Evolutionary conservation across 202 grass and related monocot genomes (phyloP), one percentile per base, ranked within the genome.

Genomic region (Saccharum hybrid): DNA sequence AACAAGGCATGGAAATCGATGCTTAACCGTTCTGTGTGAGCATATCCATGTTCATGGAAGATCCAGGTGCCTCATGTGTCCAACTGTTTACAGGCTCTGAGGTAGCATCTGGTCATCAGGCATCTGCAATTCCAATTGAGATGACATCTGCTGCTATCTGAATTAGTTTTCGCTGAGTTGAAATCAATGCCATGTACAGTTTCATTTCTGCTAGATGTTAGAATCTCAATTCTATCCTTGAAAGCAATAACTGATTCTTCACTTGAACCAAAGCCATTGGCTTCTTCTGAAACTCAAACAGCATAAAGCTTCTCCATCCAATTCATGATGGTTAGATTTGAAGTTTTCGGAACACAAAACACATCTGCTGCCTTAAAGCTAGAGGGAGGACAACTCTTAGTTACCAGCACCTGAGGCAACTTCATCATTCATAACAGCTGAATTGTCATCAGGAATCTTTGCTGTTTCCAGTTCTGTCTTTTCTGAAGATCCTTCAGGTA

Each of bases 201-300:
- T 73, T 39, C 23, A 69, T 75, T 65, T 49, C 26, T 48, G 15
- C n/a, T 64, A 66, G 65, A 77, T 72, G 66, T 16, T 63, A 64
- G 66, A 66, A 49, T 57, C 64, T 76, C 37, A 34, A 19, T n/a
- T 61, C 62, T 5, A 19, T 18, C 43, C 76, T n/a, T 77, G 15
- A 23, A 23, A 59, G 6, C 14, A n/a, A 28, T 40, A 76, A 57
- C 37, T 22, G 37, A 13, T 66, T 78, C 43, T 3, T 78, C 21
- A 6, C 16, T 60, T 1, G 1, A 77, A 23, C 21, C 28, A 33
- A 78, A 65, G 15, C 15, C 48, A 36, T 8, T 48, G 56, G 23
- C 45, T 31, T 59, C 30, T 77, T 66, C 26, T n/a, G 66, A 40
- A 67, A 82, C 43, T 66, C 51, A 45, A 65, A 82, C 19, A 78